Percentiles rank a stretch among this genome's conserved stretches.
Evolutionary conservation across 2,329 filamentous ascomycete species (phyloP).

Genomic region (Scedosporium boydii): DNA sequence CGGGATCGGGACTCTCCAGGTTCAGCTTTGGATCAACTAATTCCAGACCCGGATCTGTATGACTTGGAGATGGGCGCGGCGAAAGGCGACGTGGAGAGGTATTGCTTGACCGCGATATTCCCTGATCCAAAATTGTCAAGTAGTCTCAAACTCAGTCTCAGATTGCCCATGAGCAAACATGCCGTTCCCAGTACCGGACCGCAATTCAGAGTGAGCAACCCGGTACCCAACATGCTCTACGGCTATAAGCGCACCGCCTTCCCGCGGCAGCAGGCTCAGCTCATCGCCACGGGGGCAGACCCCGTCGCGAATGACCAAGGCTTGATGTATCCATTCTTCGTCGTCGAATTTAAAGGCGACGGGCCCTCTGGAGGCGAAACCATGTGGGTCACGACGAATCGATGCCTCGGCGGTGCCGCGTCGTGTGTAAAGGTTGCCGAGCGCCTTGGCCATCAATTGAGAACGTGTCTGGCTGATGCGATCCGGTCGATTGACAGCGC

Average conservation of each 20-base stretch:
- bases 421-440: conserved; percentile 22
- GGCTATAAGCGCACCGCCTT: neutral
- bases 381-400: conserved; percentile 25
- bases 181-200: neutral
- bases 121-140: neutral
- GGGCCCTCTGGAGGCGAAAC: conserved; percentile 12
- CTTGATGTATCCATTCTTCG: neutral
- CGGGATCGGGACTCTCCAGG: neutral
- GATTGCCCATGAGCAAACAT: neutral
- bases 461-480: conserved; percentile 11
- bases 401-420: conserved; percentile 21
- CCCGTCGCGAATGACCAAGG: neutral
- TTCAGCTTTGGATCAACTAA: neutral
- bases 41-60: neutral
- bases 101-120: neutral
- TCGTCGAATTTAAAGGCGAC: conserved; percentile 11
- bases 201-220: neutral
- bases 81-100: neutral
- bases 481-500: conserved; percentile 15
- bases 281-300: neutral
- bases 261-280: neutral
- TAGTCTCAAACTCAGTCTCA: neutral
- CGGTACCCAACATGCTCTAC: neutral
- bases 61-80: neutral
- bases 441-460: conserved; percentile 12